Percentiles rank a stretch among this genome's conserved stretches.
Evolutionary conservation across 2,329 filamentous ascomycete genomes (phyloP).

Genomic region (Penicillium psychrosexuale): DNA sequence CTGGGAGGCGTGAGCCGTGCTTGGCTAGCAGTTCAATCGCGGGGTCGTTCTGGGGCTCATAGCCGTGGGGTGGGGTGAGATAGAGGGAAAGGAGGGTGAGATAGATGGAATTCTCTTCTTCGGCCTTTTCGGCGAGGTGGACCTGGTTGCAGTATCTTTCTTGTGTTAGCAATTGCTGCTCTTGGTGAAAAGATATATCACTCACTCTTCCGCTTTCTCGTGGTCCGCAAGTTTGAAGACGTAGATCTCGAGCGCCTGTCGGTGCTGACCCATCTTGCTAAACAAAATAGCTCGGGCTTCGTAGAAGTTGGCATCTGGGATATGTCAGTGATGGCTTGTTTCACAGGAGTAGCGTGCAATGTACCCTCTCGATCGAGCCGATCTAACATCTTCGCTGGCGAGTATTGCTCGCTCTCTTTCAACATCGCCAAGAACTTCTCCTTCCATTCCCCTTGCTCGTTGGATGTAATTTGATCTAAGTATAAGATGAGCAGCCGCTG

Average conservation of each 20-base stretch:
- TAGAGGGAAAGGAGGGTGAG: conserved; percentile 88
- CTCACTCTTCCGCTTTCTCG: conserved; percentile 85
- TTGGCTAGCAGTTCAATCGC: conserved; percentile 85
- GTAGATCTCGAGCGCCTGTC: conserved; percentile 94
- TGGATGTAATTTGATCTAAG: conserved; percentile 52
- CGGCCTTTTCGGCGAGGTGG: conserved; percentile 60
- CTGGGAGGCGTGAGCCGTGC: conserved; percentile 87
- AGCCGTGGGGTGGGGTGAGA: conserved; percentile 71
- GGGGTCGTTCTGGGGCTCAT: conserved; percentile 69
- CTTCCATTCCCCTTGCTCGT: conserved; percentile 52
- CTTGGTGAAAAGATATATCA: conserved; percentile 16
- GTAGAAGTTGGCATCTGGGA: conserved; percentile 74
- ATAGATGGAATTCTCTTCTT: conserved; percentile 74
- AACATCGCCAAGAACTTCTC: conserved; percentile 71
- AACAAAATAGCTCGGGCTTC: conserved; percentile 87
- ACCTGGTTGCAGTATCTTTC: conserved; percentile 81
- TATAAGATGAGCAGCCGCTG: conserved; percentile 75
- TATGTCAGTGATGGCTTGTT: conserved; percentile 4
- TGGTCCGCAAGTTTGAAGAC: conserved; percentile 91
- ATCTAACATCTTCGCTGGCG: conserved; percentile 70
- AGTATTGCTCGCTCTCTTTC: conserved; percentile 73
- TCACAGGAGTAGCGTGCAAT: conserved; percentile 21
- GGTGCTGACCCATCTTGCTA: conserved; percentile 92
- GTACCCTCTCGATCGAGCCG: conserved; percentile 76
- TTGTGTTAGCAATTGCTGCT: conserved; percentile 11